A percentile compares a stretch with the other conserved stretches of the same genome.
These are phyloP conservation scores for Geotrichum europaeum DNA, from an alignment of 1,139 yeast genomes.

Conservation along the genomic window DNA sequence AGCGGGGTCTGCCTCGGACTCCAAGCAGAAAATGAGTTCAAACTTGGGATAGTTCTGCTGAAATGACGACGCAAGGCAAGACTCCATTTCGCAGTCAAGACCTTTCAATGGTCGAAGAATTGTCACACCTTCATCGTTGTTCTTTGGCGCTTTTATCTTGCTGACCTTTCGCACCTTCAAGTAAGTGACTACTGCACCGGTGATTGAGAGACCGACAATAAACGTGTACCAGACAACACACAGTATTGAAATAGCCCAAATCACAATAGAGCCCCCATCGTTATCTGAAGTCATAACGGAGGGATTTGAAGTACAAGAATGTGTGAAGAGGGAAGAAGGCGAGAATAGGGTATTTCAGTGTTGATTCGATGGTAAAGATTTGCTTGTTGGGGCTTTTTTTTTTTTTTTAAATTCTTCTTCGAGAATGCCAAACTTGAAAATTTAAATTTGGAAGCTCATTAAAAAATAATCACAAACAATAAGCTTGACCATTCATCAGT, in stretches of 20 bases:
- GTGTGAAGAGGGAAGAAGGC: not conserved
- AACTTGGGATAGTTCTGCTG: slow-evolving; percentile 63
- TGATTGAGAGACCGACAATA: slow-evolving; percentile 19
- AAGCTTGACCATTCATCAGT: not conserved
- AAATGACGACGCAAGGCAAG: slow-evolving; percentile 65
- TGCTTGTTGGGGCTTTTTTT: not conserved
- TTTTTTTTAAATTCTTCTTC: not conserved
- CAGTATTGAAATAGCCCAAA: not conserved
- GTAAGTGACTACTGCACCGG: slow-evolving; percentile 17
- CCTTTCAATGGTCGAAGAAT: slow-evolving; percentile 82
- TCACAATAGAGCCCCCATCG: not conserved
- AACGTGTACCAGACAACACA: slow-evolving; percentile 22
- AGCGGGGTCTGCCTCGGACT: slow-evolving; percentile 57
- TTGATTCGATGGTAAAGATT: not conserved
- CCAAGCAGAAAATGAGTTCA: slow-evolving; percentile 74
- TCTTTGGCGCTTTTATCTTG: not conserved
- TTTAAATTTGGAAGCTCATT: not conserved
- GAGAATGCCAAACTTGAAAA: not conserved
- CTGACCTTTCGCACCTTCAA: not conserved
- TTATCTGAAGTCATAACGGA: not conserved
- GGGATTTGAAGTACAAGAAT: not conserved
- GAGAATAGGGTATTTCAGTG: not conserved
- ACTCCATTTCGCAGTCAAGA: slow-evolving; percentile 64
- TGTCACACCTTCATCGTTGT: slow-evolving; percentile 50
- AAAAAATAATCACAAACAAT: not conserved